These are phyloP conservation scores for Thinopyrum elongatum DNA, from an alignment of 176 grass and related monocot genomes.

Conservation along the genomic window DNA sequence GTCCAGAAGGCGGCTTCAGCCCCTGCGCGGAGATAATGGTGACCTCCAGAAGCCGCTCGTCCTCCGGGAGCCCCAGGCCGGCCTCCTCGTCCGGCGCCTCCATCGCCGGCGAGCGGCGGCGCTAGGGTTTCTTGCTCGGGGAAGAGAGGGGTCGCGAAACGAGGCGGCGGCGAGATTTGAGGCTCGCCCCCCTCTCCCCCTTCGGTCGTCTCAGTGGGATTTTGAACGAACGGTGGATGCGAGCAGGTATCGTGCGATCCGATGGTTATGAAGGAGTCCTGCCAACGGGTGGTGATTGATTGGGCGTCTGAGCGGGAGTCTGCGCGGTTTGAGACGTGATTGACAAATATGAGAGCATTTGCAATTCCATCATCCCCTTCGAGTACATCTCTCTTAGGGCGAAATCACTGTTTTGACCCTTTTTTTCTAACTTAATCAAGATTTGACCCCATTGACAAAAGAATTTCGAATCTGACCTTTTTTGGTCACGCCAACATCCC, in stretches of 20 bases:
- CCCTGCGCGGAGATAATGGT: constrained; percentile 91
- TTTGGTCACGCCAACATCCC: too few species aligned
- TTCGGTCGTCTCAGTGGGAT: not conserved
- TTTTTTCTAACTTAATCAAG: too few species aligned
- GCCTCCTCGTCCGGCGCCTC: constrained; percentile 50
- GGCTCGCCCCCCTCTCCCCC: not conserved
- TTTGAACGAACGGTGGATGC: constrained; percentile 34
- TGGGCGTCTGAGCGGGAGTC: not conserved
- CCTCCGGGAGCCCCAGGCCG: constrained; percentile 28
- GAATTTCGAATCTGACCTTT: too few species aligned
- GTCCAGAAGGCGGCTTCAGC: constrained; percentile 52
- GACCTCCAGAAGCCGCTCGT: constrained; percentile 53
- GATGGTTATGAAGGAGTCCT: constrained; percentile 7
- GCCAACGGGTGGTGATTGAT: not conserved
- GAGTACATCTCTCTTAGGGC: too few species aligned
- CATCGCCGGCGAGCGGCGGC: constrained; percentile 43
- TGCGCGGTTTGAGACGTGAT: not conserved
- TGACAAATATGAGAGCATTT: not conserved
- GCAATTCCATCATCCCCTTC: too few species aligned
- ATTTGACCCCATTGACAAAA: too few species aligned
- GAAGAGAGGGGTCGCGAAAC: not conserved
- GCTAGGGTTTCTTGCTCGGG: constrained; percentile 28
- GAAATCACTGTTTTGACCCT: too few species aligned
- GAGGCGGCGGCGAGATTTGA: not conserved
- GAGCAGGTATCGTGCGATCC: not conserved